phyloP scores from a whole-genome alignment of 306 rosid genomes.

The Begonia peltatifolia region DNA sequence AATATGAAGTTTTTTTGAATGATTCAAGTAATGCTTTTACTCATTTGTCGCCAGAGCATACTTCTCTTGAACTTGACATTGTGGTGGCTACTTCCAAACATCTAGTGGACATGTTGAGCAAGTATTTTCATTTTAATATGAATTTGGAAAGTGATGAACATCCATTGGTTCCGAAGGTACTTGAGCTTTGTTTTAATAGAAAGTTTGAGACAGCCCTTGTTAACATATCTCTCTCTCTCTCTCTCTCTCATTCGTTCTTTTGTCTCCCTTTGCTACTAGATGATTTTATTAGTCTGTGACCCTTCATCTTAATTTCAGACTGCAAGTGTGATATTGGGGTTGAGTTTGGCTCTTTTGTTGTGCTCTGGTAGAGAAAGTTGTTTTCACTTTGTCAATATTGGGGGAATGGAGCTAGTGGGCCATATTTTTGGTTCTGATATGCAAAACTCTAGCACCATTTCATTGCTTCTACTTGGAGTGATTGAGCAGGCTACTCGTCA shows the following conservation, averaged over 20 bases:
- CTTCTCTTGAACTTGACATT: constrained; percentile 35
- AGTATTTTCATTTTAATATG: constrained; percentile 28
- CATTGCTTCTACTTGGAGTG: constrained; percentile 71
- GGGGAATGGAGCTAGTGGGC: constrained; percentile 79
- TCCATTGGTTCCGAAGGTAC: constrained; percentile 47
- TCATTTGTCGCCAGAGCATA: constrained; percentile 25
- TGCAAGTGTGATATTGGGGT: constrained; percentile 51
- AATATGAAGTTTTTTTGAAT: constrained; percentile 30
- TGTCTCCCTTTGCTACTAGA: neutral
- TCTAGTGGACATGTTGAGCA: constrained; percentile 60
- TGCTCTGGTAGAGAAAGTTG: constrained; percentile 86
- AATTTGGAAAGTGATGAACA: constrained; percentile 25
- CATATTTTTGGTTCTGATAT: constrained; percentile 29
- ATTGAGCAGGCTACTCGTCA: constrained; percentile 75
- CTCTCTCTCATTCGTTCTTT: constrained; percentile 3
- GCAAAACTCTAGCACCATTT: constrained; percentile 47
- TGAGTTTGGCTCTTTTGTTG: constrained; percentile 81
- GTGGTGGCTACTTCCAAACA: constrained; percentile 50
- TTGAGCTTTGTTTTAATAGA: neutral
- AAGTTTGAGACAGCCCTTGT: constrained; percentile 11
- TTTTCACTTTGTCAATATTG: constrained; percentile 70
- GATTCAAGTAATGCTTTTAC: constrained; percentile 28
- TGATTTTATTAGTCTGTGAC: constrained; percentile 2
- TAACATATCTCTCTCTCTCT: constrained; percentile 3
- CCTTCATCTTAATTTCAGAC: constrained; percentile 40